Base-by-base conservation (phyloP, 2,329 filamentous ascomycete species). In the Xylaria sp. region DNA sequence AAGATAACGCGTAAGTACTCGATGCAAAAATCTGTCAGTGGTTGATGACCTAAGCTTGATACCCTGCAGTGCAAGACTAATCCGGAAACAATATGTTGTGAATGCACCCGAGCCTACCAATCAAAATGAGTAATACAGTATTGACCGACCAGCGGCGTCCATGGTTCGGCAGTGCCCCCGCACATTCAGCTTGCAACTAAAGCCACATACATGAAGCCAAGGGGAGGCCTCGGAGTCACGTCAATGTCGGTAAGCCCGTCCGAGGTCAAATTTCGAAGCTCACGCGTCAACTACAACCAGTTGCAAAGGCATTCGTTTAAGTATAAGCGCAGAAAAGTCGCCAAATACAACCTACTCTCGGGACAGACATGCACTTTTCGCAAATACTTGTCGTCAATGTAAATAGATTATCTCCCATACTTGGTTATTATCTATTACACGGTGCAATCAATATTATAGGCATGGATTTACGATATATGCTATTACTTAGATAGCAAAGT, bases 101-200 rank as follows among this genome's bases (percentile, higher is more conserved):
- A 27, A 60, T 60, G 54, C 54, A 23, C 29, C 47, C 47, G 32
- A 35, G 18, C 16, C 48, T 47, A 23, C 65, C 65, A 67, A 68
- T 68, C 55, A 50, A 21, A 5, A 18, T 12, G 29, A 27, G 6
- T 18, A 23, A 10, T 12, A n/a, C 37, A 2, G 37, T 5, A 23
- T 25, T 18, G 37, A 54, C 54, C 23, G 18, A n/a, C 54, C n/a
- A 51, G 37, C 29, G 23, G 21, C 23, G 29, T 8, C 54, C 48
- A 32, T 60, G 54, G 47, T 42, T 60, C 48, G 53, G 60, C 40
- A 54, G 35, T 23, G 18, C 18, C n/a, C 32, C 48, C 48, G 60
- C 60, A 68, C 60, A 18, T 68, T 68, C 65, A 68, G 65, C 65
- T 60, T 60, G 54, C 62, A 42, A 65, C 54, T 65, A 18, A 21